These are phyloP conservation scores for Rhizopogon vesiculosus DNA, from an alignment of 768 basidiomycete genomes.

Conservation along the genomic window DNA sequence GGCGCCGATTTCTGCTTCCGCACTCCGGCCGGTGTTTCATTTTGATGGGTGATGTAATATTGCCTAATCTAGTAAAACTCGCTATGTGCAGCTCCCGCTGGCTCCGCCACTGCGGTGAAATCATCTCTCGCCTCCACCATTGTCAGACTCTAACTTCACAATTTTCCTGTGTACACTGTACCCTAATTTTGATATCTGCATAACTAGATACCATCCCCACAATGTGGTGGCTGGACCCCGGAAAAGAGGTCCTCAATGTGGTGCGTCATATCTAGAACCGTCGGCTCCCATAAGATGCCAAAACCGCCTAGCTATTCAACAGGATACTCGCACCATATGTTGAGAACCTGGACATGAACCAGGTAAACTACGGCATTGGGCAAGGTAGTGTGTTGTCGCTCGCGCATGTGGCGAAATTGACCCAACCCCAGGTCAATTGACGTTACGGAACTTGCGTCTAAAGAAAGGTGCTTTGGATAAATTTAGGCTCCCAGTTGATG, in stretches of 20 bases:
- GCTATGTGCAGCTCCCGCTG: neutral
- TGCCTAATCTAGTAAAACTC: neutral
- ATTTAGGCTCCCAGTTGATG: conserved; percentile 92
- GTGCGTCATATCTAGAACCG: conserved; percentile 36
- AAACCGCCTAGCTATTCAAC: conserved; percentile 63
- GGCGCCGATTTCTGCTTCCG: neutral
- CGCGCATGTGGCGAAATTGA: conserved; percentile 2
- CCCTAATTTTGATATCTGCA: neutral
- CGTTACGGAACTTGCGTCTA: conserved; percentile 75
- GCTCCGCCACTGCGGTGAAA: neutral
- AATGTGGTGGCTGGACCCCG: conserved; percentile 90
- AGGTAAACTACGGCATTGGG: conserved; percentile 90
- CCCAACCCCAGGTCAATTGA: conserved; percentile 57
- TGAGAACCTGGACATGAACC: conserved; percentile 91
- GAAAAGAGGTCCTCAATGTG: conserved; percentile 78
- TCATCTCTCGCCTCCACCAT: neutral
- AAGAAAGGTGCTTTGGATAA: conserved; percentile 95
- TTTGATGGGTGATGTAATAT: neutral
- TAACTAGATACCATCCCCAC: conserved; percentile 13
- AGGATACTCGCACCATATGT: conserved; percentile 92
- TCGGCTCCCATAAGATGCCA: neutral
- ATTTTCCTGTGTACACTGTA: neutral
- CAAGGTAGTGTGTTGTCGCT: conserved; percentile 48
- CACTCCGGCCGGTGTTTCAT: neutral
- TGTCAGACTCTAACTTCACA: neutral